Conservation (phyloP, 2,329 filamentous ascomycete species). For the Xylaria sp. region DNA sequence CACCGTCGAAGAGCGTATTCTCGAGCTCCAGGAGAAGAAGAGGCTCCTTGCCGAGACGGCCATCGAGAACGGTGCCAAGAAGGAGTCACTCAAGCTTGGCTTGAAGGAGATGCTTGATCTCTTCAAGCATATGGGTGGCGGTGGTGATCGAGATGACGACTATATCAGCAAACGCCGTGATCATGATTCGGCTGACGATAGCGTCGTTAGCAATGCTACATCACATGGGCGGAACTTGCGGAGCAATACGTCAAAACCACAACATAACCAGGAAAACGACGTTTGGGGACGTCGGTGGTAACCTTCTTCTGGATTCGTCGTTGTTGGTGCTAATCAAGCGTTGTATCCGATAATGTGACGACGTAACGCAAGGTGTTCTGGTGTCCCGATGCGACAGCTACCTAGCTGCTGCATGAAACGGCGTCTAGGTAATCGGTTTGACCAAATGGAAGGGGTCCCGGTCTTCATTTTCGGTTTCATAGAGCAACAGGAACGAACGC, state of each 20-base stretch:
- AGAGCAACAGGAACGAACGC: not conserved
- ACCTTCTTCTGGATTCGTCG: not conserved
- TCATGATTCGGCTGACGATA: not conserved
- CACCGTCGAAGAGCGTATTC: slow-evolving; percentile 91
- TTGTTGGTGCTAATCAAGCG: not conserved
- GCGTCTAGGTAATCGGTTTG: not conserved
- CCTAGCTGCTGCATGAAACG: not conserved
- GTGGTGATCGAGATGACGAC: slow-evolving; percentile 53
- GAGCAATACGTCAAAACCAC: slow-evolving; percentile 20
- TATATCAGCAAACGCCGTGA: not conserved
- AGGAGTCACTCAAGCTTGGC: slow-evolving; percentile 80
- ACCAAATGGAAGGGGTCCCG: not conserved
- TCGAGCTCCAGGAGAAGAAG: slow-evolving; percentile 95
- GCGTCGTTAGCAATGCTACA: not conserved
- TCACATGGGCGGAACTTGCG: slow-evolving; percentile 2
- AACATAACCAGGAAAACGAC: slow-evolving; percentile 25
- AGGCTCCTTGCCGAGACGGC: slow-evolving; percentile 89
- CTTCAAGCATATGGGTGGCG: slow-evolving; percentile 74
- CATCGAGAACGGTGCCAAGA: slow-evolving; percentile 82
- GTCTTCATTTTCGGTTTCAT: not conserved
- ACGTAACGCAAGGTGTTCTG: slow-evolving; percentile 21
- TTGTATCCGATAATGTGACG: slow-evolving; percentile 7
- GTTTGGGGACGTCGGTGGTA: slow-evolving; percentile 40
- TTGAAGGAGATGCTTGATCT: slow-evolving; percentile 94
- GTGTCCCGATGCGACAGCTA: slow-evolving; percentile 13